Percentiles rank a stretch among this genome's conserved stretches.
phyloP scores from a whole-genome alignment of 768 basidiomycete species.

The Phylloporus arenicola region DNA sequence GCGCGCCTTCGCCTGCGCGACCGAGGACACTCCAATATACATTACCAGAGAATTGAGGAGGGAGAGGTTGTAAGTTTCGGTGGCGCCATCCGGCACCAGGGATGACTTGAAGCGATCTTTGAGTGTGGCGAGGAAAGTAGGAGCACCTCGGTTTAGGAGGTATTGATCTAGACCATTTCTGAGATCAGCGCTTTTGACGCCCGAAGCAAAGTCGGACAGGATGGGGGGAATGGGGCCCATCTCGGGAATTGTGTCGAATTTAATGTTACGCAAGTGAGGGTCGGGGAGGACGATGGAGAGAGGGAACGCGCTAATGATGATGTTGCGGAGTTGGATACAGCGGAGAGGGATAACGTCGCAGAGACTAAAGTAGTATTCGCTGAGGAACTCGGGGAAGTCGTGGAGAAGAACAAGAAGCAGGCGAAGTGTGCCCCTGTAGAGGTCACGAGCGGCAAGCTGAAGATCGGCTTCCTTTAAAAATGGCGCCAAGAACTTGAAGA shows the following conservation, averaged over 20 bases:
- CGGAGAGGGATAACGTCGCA: constrained; percentile 89
- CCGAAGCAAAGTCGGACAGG: constrained; percentile 83
- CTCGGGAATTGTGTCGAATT: constrained; percentile 74
- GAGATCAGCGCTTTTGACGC: constrained; percentile 76
- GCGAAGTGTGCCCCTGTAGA: constrained; percentile 87
- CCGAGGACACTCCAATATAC: constrained; percentile 91
- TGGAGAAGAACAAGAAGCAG: constrained; percentile 93
- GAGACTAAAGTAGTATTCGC: constrained; percentile 93
- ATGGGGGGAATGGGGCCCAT: constrained; percentile 91
- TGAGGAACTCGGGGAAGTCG: constrained; percentile 98
- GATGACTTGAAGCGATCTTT: constrained; percentile 67
- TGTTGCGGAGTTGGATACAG: constrained; percentile 94
- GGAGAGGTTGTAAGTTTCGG: constrained; percentile 77
- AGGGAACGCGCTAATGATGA: constrained; percentile 95
- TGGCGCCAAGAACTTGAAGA: constrained; percentile 92
- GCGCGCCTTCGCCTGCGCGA: constrained; percentile 82
- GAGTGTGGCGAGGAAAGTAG: constrained; percentile 68
- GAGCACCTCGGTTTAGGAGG: constrained; percentile 68
- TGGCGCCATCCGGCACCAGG: constrained; percentile 38
- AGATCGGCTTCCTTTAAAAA: constrained; percentile 84
- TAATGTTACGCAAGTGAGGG: constrained; percentile 71
- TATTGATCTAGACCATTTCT: constrained; percentile 78
- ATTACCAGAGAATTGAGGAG: constrained; percentile 92
- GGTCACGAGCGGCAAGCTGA: constrained; percentile 71
- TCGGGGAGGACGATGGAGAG: constrained; percentile 75